Evolutionary conservation across 148 eudicot genomes (phyloP).

Genomic region (Heliosperma pusillum): DNA sequence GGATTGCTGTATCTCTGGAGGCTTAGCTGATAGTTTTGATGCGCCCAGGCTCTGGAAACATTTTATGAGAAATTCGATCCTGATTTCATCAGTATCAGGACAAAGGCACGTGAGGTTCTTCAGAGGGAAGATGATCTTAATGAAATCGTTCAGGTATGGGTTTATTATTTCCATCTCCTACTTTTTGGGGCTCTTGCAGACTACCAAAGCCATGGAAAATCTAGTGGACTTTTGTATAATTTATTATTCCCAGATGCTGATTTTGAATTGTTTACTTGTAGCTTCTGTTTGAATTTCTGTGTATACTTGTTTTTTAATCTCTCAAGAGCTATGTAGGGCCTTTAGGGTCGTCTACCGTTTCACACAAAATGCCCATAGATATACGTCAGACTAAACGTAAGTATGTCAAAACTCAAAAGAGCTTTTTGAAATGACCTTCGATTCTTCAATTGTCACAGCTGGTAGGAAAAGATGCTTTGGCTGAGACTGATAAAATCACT

Average conservation of each 20-base stretch:
- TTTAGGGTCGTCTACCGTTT: background rate
- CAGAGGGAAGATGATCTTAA: slow-evolving; percentile 97
- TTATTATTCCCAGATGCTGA: background rate
- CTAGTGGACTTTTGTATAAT: background rate
- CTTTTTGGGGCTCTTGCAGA: background rate
- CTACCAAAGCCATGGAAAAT: background rate
- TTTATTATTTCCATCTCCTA: background rate
- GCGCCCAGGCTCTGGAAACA: slow-evolving; percentile 77
- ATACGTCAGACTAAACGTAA: background rate
- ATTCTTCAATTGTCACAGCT: slow-evolving; percentile 48
- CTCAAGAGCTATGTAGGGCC: background rate
- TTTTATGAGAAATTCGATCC: slow-evolving; percentile 85
- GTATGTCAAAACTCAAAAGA: background rate
- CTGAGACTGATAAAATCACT: slow-evolving; percentile 93
- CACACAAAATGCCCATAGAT: background rate
- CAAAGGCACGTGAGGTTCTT: slow-evolving; percentile 94
- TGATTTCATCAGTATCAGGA: slow-evolving; percentile 90
- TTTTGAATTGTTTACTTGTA: background rate
- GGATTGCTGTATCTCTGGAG: background rate
- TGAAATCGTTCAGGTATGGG: slow-evolving; percentile 91
- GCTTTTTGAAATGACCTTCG: slow-evolving; percentile 4
- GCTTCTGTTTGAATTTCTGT: background rate
- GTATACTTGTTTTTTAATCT: background rate
- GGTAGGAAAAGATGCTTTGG: slow-evolving; percentile 97
- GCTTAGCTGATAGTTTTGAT: slow-evolving; percentile 11